Percentiles rank a stretch among this genome's conserved stretches.
These are phyloP conservation scores for Willaertia magna DNA, from an alignment of 208 protist genomes.

Conservation along the genomic window DNA sequence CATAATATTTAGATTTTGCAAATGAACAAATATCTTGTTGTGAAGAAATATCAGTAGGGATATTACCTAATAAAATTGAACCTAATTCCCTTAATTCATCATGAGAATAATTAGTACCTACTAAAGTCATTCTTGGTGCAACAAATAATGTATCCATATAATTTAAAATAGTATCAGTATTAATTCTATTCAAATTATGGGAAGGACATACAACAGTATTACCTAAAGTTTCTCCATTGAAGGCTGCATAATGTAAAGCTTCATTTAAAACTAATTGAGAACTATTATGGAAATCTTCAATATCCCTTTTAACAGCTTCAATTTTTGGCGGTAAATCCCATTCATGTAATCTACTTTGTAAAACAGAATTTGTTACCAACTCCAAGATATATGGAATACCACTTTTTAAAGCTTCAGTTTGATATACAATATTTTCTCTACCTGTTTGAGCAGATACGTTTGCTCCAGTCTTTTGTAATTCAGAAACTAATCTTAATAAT, in stretches of 20 bases:
- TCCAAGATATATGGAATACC: not conserved
- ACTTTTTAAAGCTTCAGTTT: not conserved
- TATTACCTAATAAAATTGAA: not conserved
- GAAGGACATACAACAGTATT: not conserved
- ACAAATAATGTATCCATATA: not conserved
- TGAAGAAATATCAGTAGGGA: not conserved
- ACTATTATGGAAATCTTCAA: not conserved
- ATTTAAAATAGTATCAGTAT: not conserved
- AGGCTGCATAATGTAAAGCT: not conserved
- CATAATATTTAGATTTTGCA: not conserved
- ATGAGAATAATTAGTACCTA: not conserved
- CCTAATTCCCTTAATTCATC: not conserved
- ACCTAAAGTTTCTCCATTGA: not conserved
- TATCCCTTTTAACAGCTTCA: not conserved
- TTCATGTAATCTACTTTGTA: not conserved
- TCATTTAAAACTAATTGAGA: not conserved
- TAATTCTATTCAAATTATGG: not conserved
- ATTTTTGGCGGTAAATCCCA: not conserved
- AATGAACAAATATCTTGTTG: not conserved
- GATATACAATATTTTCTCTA: constrained; percentile 4
- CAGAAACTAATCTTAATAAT: not conserved
- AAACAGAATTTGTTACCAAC: not conserved
- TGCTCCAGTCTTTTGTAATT: constrained; percentile 6
- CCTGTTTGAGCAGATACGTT: not conserved
- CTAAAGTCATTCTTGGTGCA: not conserved